Percentiles rank a stretch among this genome's conserved stretches.
Conservation (phyloP, 768 basidiomycete species). For the Tephrocybe sp. region DNA sequence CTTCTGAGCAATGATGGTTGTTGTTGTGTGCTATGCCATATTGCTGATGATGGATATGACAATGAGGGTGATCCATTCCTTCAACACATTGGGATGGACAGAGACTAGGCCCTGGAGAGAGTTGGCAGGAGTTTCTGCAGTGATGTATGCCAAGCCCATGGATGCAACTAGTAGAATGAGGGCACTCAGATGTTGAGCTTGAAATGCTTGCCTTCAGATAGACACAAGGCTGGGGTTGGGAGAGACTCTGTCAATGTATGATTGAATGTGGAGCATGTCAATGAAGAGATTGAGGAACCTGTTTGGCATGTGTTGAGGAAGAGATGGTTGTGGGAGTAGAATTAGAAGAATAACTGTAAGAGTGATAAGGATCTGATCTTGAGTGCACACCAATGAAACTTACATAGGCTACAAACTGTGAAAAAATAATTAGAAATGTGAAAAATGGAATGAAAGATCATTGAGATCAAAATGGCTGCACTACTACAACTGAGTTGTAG, state of each 20-base stretch:
- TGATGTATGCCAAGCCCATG: too few relatives aligned
- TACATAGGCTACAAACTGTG: too few relatives aligned
- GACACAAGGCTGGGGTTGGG: conserved; percentile 17
- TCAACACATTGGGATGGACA: conserved; percentile 36
- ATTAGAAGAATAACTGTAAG: too few relatives aligned
- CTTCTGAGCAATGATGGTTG: conserved; percentile 40
- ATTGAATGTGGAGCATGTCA: conserved; percentile 11
- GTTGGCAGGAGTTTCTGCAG: conserved; percentile 38
- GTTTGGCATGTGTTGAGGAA: conserved; percentile 32
- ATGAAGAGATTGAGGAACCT: conserved; percentile 15
- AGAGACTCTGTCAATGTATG: too few relatives aligned
- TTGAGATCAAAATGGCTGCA: conserved; percentile 30
- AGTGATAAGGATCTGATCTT: too few relatives aligned
- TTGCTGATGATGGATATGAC: conserved; percentile 43
- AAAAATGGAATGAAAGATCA: conserved; percentile 7
- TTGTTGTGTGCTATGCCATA: conserved; percentile 42
- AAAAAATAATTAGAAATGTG: too few relatives aligned
- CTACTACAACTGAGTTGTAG: too few relatives aligned
- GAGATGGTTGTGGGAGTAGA: too few relatives aligned
- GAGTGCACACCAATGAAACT: too few relatives aligned
- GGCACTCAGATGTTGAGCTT: too few relatives aligned
- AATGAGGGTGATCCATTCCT: too few relatives aligned
- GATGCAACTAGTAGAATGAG: conserved; percentile 29
- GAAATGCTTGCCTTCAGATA: conserved; percentile 21
- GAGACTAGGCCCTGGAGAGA: conserved; percentile 42